phyloP scores from a whole-genome alignment of 352 stramenopile genomes.

The Aphanomyces stellatus region DNA sequence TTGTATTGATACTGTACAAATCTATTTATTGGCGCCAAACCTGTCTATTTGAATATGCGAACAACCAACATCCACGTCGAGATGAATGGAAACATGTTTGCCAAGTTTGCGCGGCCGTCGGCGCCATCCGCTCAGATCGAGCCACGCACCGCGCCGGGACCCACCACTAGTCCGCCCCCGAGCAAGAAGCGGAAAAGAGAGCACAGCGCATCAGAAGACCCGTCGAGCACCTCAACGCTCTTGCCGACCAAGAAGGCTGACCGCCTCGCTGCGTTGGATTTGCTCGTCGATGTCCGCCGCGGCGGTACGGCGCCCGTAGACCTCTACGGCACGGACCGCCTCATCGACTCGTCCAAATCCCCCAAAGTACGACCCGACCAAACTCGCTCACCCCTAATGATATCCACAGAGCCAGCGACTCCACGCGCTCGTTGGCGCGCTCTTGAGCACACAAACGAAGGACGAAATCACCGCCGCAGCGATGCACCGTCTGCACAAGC shows the following conservation, averaged over 20 bases:
- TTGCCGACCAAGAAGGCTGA: no score
- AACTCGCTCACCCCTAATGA: background rate
- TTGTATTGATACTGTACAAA: no score
- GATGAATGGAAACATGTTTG: no score
- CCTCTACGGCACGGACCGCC: background rate
- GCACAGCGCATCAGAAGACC: background rate
- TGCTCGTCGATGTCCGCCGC: background rate
- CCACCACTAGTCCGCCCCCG: no score
- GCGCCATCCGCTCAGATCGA: no score
- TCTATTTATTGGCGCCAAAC: no score
- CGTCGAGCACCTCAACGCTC: background rate
- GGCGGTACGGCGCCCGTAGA: background rate
- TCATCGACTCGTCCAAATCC: background rate
- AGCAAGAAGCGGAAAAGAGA: background rate
- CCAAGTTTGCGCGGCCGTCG: no score
- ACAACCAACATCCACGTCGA: no score
- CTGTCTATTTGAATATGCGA: no score
- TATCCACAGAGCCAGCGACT: conserved; percentile 30
- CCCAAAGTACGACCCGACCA: background rate
- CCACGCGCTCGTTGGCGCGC: conserved; percentile 48
- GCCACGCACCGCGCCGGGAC: no score
- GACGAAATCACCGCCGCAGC: conserved; percentile 56
- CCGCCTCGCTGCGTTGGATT: background rate
- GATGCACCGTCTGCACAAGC: conserved; percentile 53
- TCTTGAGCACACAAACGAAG: conserved; percentile 69